Base-by-base conservation (phyloP, 345 rosid species). In the Rhodomyrtus tomentosa region DNA sequence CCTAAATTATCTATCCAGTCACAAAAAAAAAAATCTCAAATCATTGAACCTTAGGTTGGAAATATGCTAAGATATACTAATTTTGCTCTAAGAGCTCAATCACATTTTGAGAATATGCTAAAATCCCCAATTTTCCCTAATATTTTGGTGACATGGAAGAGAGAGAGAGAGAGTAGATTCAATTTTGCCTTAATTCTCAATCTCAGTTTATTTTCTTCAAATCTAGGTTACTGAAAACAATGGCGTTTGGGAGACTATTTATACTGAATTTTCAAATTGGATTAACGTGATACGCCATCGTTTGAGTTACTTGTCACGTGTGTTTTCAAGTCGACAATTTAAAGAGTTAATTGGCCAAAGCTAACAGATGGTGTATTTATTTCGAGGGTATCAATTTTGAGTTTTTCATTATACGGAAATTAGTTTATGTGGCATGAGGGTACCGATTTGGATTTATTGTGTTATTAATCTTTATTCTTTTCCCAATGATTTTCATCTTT, bases 391-490 rank as follows among this genome's bases (percentile, higher is more conserved):
- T 4, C 9, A 53, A 3, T 20, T 20, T 52, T 59, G 6, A 21
- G 5, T 27, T 59, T 59, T 59, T 6, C 7, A 2, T 32, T 0
- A 32, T 22, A 62, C 1, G 1, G 32, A 62, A 38, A 29, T 62
- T 15, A 68, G 3, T 20, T 68, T 20, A 22, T 36, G 9, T 36
- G 7, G 10, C 13, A 36, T 5, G 22, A 68, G 25, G 5, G 3
- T 1, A 68, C 2, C 13, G 10, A 18, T 68, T 68, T 68, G 25
- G 0, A 12, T 38, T 68, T 53, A 6, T 2, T 18, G 24, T 2
- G 10, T 32, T 36, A 21, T 1, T 10, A 18, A 36, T 8, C 1
- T 0, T 15, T 32, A 5, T 27, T 16, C 38, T 32, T 21, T 8
- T 5, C 50, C 50, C 25, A 36, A 36, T 18, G 7, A 45, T 32